Conservation (phyloP, 345 rosid species). For the Pistacia integerrima region DNA sequence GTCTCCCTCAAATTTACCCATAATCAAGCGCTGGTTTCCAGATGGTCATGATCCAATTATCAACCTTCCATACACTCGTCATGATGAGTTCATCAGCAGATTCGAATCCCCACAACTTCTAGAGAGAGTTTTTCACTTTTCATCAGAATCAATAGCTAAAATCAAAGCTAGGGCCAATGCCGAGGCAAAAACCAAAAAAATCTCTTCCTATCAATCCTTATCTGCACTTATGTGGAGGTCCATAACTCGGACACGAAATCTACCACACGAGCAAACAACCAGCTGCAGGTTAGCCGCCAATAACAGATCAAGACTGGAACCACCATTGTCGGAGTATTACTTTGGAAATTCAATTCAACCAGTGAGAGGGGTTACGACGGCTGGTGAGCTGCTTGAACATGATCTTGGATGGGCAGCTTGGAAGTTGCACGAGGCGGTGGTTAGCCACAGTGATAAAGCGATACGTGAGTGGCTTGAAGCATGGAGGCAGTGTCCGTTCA, state of each 20-base stretch:
- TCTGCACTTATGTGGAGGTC: constrained; percentile 68
- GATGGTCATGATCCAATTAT: constrained; percentile 44
- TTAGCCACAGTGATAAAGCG: constrained; percentile 39
- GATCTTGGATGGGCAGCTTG: constrained; percentile 72
- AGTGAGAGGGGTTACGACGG: constrained; percentile 40
- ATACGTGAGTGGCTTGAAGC: constrained; percentile 35
- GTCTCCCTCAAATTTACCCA: constrained; percentile 48
- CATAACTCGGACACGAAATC: constrained; percentile 46
- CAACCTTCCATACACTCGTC: constrained; percentile 50
- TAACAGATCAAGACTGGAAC: constrained; percentile 57
- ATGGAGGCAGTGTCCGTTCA: constrained; percentile 50
- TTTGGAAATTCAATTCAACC: constrained; percentile 62
- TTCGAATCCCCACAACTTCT: constrained; percentile 47
- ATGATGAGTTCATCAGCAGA: constrained; percentile 44
- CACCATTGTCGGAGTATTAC: constrained; percentile 49
- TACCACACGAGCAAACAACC: constrained; percentile 40
- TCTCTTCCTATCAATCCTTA: constrained; percentile 75
- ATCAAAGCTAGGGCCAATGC: constrained; percentile 60
- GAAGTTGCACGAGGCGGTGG: constrained; percentile 52
- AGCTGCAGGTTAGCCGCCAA: constrained; percentile 52
- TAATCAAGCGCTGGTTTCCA: constrained; percentile 55
- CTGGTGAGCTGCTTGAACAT: constrained; percentile 53
- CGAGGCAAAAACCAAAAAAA: constrained; percentile 40
- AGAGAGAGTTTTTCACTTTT: constrained; percentile 67
- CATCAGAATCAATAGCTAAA: constrained; percentile 46